Percentiles rank a stretch among this genome's conserved stretches.
These are phyloP conservation scores for Gleditsia sinensis DNA, from an alignment of 306 rosid genomes.

Conservation along the genomic window DNA sequence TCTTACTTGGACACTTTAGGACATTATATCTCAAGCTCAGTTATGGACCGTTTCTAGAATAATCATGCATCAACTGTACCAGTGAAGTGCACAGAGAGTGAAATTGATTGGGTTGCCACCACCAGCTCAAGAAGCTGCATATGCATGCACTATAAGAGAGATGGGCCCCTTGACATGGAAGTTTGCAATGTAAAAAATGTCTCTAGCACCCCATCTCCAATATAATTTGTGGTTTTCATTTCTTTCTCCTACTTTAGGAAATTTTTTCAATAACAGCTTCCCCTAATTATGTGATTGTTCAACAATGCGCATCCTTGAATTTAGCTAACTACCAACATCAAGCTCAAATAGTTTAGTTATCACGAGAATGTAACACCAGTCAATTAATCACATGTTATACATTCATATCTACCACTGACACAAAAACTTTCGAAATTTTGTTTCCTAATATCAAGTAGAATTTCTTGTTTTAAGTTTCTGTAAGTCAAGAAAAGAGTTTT, in stretches of 20 bases:
- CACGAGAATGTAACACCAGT: slow-evolving; percentile 16
- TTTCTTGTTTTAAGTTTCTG: background rate
- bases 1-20: slow-evolving; percentile 4
- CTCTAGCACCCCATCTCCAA: background rate
- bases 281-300: background rate
- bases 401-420: slow-evolving; percentile 11
- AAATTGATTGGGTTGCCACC: slow-evolving; percentile 7
- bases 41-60: slow-evolving; percentile 6
- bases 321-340: background rate
- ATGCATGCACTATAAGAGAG: background rate
- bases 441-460: background rate
- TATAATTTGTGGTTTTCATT: background rate
- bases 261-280: background rate
- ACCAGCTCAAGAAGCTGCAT: background rate
- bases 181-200: background rate
- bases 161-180: background rate
- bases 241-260: background rate
- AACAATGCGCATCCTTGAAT: background rate
- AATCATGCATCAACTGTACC: slow-evolving; percentile 1
- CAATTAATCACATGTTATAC: background rate
- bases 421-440: background rate
- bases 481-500: slow-evolving; percentile 4
- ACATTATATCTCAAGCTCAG: slow-evolving; percentile 7
- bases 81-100: background rate
- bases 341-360: slow-evolving; percentile 5